Conservation (phyloP, 768 basidiomycete genomes). For the Cyclocybe cylindracea region DNA sequence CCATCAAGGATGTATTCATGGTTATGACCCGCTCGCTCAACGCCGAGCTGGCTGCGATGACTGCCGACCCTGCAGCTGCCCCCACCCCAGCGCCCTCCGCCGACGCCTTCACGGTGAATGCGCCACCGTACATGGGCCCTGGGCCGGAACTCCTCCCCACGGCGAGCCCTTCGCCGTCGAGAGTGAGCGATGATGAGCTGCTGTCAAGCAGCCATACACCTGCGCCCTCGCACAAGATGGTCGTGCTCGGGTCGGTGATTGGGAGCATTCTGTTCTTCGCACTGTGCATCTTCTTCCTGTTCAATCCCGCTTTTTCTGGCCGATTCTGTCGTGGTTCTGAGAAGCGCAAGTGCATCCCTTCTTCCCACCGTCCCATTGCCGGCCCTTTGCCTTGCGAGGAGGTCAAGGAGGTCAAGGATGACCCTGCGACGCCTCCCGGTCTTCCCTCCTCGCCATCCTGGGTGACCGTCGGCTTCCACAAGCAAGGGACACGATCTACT, state of each 20-base stretch:
- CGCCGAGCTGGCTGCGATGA: not conserved
- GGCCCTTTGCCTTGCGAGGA: no score
- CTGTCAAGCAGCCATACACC: not conserved
- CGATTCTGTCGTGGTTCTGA: constrained; percentile 3
- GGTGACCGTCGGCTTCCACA: not conserved
- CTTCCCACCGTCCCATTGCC: no score
- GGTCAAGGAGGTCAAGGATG: not conserved
- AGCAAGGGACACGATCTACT: not conserved
- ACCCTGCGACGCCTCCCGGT: no score
- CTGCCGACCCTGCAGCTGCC: not conserved
- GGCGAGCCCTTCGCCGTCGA: not conserved
- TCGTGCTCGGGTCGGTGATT: constrained; percentile 19
- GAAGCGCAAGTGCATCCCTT: constrained; percentile 7
- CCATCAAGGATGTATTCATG: constrained; percentile 11
- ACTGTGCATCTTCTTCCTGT: constrained; percentile 18
- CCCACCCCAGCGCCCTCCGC: not conserved
- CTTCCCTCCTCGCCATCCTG: not conserved
- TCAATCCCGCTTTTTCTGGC: constrained; percentile 12
- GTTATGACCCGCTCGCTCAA: constrained; percentile 9
- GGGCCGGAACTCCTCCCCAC: not conserved
- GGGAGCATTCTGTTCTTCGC: constrained; percentile 20
- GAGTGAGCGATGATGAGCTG: not conserved
- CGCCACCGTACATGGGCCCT: no score
- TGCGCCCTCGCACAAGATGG: constrained; percentile 5
- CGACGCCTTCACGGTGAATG: not conserved